Conservation (phyloP, 2,329 filamentous ascomycete species). For the Podosphaera fusca region DNA sequence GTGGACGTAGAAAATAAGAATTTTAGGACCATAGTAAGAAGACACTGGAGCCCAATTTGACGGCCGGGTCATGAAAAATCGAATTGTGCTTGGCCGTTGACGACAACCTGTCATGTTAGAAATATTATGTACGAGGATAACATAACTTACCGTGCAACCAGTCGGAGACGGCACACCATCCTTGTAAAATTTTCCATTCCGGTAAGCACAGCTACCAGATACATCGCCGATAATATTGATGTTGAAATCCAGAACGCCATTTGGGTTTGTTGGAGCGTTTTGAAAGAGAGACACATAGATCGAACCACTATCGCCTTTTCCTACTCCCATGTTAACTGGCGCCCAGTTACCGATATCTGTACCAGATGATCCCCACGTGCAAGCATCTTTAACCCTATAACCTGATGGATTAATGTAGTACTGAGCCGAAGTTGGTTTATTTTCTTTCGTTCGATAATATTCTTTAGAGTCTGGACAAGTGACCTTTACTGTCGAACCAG, state of each 20-base stretch:
- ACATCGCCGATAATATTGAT: conserved; percentile 46
- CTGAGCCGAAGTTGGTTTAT: conserved; percentile 60
- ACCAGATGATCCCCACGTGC: conserved; percentile 47
- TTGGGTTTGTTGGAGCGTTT: conserved; percentile 53
- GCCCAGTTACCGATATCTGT: conserved; percentile 56
- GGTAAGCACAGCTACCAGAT: conserved; percentile 13
- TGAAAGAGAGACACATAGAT: conserved; percentile 71
- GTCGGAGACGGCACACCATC: conserved; percentile 11
- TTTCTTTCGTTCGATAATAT: conserved; percentile 58
- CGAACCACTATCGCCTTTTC: conserved; percentile 35
- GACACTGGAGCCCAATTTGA: too few species aligned
- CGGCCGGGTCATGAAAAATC: too few species aligned
- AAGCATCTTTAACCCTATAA: conserved; percentile 40
- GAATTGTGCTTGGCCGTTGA: conserved; percentile 6
- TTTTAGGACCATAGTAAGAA: too few species aligned
- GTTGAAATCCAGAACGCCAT: conserved; percentile 46
- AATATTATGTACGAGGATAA: background rate
- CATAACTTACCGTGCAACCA: conserved; percentile 17
- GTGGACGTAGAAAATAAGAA: too few species aligned
- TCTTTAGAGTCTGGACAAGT: conserved; percentile 49
- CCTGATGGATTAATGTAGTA: conserved; percentile 90
- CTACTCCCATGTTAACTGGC: conserved; percentile 66
- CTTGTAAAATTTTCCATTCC: conserved; percentile 11
- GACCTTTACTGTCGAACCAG: conserved; percentile 37
- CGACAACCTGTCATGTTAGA: conserved; percentile 10